These are phyloP conservation scores for Xylariaceae sp. DNA, from an alignment of 2,329 filamentous ascomycete species.

Conservation along the genomic window DNA sequence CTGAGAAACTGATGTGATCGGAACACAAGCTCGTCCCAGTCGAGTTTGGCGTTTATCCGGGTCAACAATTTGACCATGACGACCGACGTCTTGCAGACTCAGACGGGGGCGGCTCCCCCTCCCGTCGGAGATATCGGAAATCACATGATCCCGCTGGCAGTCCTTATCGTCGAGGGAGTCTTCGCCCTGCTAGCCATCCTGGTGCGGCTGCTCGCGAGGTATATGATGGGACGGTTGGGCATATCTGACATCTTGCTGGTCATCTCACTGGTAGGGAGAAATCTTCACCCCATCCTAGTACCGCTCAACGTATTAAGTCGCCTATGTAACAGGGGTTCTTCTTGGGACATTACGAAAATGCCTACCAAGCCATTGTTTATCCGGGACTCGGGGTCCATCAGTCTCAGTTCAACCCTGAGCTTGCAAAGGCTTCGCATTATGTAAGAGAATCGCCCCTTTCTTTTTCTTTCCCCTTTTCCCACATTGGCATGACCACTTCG, in stretches of 20 bases:
- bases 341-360: constrained; percentile 12
- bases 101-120: too few relatives aligned
- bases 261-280: constrained; percentile 11
- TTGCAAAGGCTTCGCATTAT: constrained; percentile 13
- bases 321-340: constrained; percentile 7
- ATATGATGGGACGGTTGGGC: constrained; percentile 9
- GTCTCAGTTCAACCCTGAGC: constrained; percentile 10
- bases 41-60: too few relatives aligned
- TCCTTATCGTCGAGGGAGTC: constrained; percentile 9
- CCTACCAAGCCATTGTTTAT: constrained; percentile 14
- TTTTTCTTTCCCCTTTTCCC: too few relatives aligned
- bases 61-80: too few relatives aligned
- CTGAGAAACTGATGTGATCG: too few relatives aligned
- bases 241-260: constrained; percentile 11
- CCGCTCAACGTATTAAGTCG: background rate
- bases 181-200: constrained; percentile 5
- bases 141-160: constrained; percentile 8
- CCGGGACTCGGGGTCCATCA: constrained; percentile 14
- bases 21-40: too few relatives aligned
- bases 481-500: too few relatives aligned
- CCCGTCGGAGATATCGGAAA: constrained; percentile 12
- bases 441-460: constrained; percentile 2
- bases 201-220: constrained; percentile 7
- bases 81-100: too few relatives aligned
- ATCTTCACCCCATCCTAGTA: background rate